phyloP scores from a whole-genome alignment of 2,329 filamentous ascomycete species.

The Zasmidium citrigriseum region DNA sequence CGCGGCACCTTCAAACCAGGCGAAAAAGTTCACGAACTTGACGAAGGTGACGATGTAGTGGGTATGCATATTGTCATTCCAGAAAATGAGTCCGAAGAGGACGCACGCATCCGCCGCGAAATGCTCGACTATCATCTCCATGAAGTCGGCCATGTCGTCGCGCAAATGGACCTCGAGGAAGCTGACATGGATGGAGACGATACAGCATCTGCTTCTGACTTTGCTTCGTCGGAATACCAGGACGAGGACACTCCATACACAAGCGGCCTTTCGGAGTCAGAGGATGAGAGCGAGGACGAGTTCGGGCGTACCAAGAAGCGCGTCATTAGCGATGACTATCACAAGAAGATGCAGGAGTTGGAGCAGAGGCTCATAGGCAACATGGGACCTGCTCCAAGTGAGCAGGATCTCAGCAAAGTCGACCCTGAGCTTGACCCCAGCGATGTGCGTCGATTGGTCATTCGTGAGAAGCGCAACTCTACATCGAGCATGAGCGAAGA shows the following conservation, averaged over 20 bases:
- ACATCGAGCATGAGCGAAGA: conserved; percentile 20
- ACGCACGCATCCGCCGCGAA: conserved; percentile 75
- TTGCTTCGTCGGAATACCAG: conserved; percentile 31
- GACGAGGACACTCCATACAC: conserved; percentile 44
- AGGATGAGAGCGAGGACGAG: conserved; percentile 71
- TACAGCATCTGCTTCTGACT: conserved; percentile 26
- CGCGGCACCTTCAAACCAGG: conserved; percentile 34
- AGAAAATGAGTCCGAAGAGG: conserved; percentile 74
- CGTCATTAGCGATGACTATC: conserved; percentile 72
- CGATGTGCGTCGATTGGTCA: conserved; percentile 59
- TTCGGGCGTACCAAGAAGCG: conserved; percentile 71
- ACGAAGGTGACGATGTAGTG: conserved; percentile 44
- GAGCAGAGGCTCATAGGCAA: conserved; percentile 72
- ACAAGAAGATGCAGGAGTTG: conserved; percentile 79
- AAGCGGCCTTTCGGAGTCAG: conserved; percentile 60
- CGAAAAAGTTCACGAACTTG: conserved; percentile 46
- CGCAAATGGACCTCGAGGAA: conserved; percentile 83
- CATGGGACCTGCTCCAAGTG: conserved; percentile 52
- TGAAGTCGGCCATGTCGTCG: conserved; percentile 88
- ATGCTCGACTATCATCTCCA: conserved; percentile 90
- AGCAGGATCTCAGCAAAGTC: conserved; percentile 34
- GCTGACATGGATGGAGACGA: conserved; percentile 54
- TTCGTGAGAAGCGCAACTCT: conserved; percentile 37
- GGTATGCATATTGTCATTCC: conserved; percentile 60
- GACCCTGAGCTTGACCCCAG: conserved; percentile 49